Evolutionary conservation across 2,329 filamentous ascomycete species (phyloP).

Genomic region (Metarhizium sp.): DNA sequence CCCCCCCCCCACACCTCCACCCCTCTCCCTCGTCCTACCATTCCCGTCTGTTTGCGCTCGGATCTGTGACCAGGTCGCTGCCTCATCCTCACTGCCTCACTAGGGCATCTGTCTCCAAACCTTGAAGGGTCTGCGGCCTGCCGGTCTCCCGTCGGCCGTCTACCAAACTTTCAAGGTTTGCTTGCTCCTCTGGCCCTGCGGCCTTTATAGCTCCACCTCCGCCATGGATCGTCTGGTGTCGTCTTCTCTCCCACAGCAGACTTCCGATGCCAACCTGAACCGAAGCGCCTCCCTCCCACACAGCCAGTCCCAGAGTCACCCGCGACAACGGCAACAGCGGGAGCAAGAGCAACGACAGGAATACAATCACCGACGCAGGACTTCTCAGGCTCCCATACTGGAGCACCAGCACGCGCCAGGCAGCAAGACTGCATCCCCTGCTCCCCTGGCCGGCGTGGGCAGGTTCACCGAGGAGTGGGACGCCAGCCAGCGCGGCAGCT

Average conservation of each 20-base stretch:
- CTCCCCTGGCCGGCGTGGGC: constrained; percentile 19
- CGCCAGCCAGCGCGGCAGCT: constrained; percentile 56
- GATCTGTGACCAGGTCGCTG: background rate
- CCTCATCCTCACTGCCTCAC: background rate
- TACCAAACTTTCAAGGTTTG: background rate
- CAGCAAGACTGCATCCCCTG: background rate
- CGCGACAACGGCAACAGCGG: constrained; percentile 6
- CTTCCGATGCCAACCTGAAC: constrained; percentile 7
- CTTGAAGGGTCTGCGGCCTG: background rate
- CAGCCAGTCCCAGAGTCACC: constrained; percentile 1
- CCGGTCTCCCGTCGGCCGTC: background rate
- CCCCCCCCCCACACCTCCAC: background rate
- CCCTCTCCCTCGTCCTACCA: background rate
- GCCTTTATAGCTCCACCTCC: constrained; percentile 14
- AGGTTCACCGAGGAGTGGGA: constrained; percentile 66
- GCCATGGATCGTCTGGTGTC: constrained; percentile 20
- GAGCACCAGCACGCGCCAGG: constrained; percentile 10
- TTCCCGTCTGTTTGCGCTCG: background rate
- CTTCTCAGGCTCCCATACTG: constrained; percentile 10
- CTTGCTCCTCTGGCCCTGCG: background rate
- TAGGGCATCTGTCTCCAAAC: background rate
- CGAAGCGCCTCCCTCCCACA: constrained; percentile 5
- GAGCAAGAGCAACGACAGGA: constrained; percentile 4
- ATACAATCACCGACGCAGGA: constrained; percentile 4
- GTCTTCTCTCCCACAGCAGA: constrained; percentile 4